phyloP scores from a whole-genome alignment of 2,329 filamentous ascomycete species.

The Clathrospora elynae region DNA sequence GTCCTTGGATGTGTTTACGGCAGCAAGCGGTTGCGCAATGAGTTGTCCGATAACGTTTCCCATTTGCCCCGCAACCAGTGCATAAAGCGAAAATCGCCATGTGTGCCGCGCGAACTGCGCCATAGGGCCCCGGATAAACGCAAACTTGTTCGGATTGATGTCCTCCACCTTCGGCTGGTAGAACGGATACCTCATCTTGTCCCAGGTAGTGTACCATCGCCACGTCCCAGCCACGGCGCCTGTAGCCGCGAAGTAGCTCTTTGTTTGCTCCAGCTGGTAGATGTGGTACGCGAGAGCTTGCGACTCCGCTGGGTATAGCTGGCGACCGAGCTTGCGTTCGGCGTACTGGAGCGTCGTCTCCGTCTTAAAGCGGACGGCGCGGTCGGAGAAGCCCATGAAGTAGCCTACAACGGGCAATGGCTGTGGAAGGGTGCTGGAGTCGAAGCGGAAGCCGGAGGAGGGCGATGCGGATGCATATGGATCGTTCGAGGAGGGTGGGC shows the following conservation, averaged over 20 bases:
- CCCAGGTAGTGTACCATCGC: conserved; percentile 44
- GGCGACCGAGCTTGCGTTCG: conserved; percentile 44
- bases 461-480: conserved; percentile 38
- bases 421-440: conserved; percentile 46
- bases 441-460: conserved; percentile 35
- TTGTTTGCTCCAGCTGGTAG: conserved; percentile 45
- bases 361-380: conserved; percentile 35
- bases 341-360: conserved; percentile 41
- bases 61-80: conserved; percentile 34
- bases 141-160: conserved; percentile 49
- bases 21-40: conserved; percentile 42
- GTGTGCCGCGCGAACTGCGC: conserved; percentile 38
- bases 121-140: conserved; percentile 39
- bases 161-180: conserved; percentile 47
- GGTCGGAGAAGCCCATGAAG: conserved; percentile 36
- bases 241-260: conserved; percentile 46
- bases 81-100: conserved; percentile 36
- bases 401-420: conserved; percentile 44
- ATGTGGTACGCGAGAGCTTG: conserved; percentile 51
- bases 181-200: conserved; percentile 50
- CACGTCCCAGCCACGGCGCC: conserved; percentile 42
- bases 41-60: conserved; percentile 43
- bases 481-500: conserved; percentile 45
- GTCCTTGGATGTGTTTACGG: conserved; percentile 46
- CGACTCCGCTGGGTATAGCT: conserved; percentile 49